A percentile compares a stretch with the other conserved stretches of the same genome.
phyloP scores from a whole-genome alignment of 345 rosid genomes.

The Camelina sativa region DNA sequence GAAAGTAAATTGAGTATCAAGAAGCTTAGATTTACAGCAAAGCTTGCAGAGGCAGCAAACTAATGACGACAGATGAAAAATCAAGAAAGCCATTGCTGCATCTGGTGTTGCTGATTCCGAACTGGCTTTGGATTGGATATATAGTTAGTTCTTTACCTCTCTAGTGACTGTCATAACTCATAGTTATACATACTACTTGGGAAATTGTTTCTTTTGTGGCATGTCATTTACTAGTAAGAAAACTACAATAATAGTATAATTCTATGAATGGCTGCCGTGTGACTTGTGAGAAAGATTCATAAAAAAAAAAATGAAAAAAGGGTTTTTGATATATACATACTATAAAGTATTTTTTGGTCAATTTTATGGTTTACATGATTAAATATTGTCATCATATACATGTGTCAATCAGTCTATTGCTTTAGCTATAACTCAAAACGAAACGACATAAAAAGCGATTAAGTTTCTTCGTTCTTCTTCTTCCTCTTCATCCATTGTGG shows the following conservation, averaged over 20 bases:
- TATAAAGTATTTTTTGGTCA: too few relatives aligned
- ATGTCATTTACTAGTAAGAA: background rate
- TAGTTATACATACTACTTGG: background rate
- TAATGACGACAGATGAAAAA: conserved; percentile 1
- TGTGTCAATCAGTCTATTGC: conserved; percentile 16
- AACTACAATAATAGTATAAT: too few relatives aligned
- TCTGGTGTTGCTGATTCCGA: background rate
- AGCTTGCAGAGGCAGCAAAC: conserved; percentile 32
- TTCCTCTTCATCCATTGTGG: conserved; percentile 23
- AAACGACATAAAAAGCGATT: background rate
- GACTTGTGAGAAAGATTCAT: too few relatives aligned
- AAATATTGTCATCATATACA: background rate
- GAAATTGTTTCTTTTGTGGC: background rate
- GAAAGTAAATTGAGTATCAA: conserved; percentile 10
- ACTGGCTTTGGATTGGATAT: background rate
- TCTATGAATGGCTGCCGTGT: too few relatives aligned
- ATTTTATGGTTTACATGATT: too few relatives aligned
- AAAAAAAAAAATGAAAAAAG: too few relatives aligned
- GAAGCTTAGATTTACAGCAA: conserved; percentile 21
- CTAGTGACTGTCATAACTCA: background rate
- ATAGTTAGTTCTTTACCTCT: background rate
- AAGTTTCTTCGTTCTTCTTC: conserved; percentile 18
- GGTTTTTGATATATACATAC: too few relatives aligned
- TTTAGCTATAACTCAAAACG: conserved; percentile 1
- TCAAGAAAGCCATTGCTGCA: conserved; percentile 2